Evolutionary conservation across 805 yeast genomes (phyloP).

Genomic region (Metschnikowia lachancei): DNA sequence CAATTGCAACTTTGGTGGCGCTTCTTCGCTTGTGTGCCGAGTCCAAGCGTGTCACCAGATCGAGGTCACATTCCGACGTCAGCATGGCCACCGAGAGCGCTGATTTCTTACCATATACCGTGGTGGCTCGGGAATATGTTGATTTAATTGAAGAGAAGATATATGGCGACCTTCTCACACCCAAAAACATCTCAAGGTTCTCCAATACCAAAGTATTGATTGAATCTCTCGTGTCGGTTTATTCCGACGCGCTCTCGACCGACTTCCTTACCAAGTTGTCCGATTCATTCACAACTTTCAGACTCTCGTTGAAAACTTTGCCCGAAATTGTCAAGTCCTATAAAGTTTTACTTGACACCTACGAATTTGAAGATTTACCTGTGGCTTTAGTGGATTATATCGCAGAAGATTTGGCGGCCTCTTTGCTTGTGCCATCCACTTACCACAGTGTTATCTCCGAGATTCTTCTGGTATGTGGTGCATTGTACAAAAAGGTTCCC

Average conservation of each 20-base stretch:
- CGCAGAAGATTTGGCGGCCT: conserved; percentile 23
- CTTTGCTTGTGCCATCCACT: conserved; percentile 26
- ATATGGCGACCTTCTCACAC: conserved; percentile 23
- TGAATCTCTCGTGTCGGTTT: conserved; percentile 27
- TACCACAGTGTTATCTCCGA: conserved; percentile 30
- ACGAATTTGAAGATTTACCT: conserved; percentile 19
- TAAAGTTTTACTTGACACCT: conserved; percentile 23
- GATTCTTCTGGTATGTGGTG: conserved; percentile 24
- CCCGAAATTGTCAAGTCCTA: conserved; percentile 30
- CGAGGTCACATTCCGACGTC: conserved; percentile 34
- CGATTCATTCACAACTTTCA: conserved; percentile 19
- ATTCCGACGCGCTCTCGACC: conserved; percentile 16
- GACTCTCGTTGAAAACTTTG: conserved; percentile 23
- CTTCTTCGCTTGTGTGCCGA: conserved; percentile 33
- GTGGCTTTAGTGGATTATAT: conserved; percentile 21
- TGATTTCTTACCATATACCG: not conserved
- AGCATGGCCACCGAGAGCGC: conserved; percentile 32
- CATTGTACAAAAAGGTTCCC: conserved; percentile 17
- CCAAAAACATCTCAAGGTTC: conserved; percentile 22
- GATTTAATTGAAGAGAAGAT: conserved; percentile 28
- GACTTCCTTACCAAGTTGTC: conserved; percentile 22
- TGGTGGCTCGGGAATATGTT: conserved; percentile 1
- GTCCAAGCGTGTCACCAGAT: not conserved
- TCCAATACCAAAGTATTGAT: conserved; percentile 27
- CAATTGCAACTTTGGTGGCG: conserved; percentile 43